phyloP scores from a whole-genome alignment of 768 basidiomycete species.

The Tylopilus intermedius region DNA sequence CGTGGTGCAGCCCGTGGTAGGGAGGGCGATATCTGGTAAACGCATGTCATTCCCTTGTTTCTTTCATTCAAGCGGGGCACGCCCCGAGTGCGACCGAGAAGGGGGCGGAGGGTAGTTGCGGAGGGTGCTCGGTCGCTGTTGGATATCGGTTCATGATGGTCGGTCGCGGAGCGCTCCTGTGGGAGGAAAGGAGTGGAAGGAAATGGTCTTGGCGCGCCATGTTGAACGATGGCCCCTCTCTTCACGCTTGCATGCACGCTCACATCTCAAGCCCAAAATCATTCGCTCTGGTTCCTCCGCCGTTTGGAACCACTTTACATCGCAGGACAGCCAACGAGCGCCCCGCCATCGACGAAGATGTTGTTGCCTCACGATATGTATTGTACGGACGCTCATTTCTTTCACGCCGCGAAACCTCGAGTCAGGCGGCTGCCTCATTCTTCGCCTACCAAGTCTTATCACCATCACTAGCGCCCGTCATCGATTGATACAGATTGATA shows the following conservation, averaged over 20 bases:
- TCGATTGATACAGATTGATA: constrained; percentile 27
- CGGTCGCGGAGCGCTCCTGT: constrained; percentile 24
- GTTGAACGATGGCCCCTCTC: constrained; percentile 8
- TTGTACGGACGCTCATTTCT: constrained; percentile 76
- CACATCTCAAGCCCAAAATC: constrained; percentile 18
- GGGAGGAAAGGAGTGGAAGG: constrained; percentile 7
- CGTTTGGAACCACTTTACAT: constrained; percentile 17
- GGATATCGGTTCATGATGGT: constrained; percentile 33
- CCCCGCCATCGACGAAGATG: constrained; percentile 21
- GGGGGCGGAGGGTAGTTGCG: constrained; percentile 34
- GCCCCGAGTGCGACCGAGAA: constrained; percentile 44
- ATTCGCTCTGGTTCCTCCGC: constrained; percentile 12
- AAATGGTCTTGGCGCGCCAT: constrained; percentile 24
- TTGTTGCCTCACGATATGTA: constrained; percentile 40
- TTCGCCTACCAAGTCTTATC: constrained; percentile 23
- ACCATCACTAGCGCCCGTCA: constrained; percentile 31
- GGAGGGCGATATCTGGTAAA: constrained; percentile 44
- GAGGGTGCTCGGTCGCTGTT: constrained; percentile 33
- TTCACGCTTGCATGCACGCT: constrained; percentile 1
- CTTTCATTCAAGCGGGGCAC: constrained; percentile 34
- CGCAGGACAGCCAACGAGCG: constrained; percentile 18
- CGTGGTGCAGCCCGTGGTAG: constrained; percentile 38
- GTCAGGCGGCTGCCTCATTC: constrained; percentile 30
- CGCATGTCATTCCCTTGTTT: constrained; percentile 24
- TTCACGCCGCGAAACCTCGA: constrained; percentile 40